A percentile compares a stretch with the other conserved stretches of the same genome.
Conservation (phyloP, 345 rosid species). For the Euclidium syriacum region DNA sequence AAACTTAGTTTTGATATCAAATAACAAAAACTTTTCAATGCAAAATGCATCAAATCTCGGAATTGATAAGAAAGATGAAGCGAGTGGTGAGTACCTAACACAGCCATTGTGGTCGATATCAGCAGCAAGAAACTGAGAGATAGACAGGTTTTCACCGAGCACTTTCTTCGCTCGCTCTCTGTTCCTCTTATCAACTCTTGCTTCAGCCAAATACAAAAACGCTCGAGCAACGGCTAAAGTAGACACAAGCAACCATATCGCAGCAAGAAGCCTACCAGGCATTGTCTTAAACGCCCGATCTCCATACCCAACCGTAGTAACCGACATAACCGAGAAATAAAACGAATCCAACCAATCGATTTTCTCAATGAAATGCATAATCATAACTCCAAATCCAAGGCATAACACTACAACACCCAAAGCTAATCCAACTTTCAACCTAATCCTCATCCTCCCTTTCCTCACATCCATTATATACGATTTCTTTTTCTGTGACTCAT, state of each 20-base stretch:
- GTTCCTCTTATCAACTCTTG: slow-evolving; percentile 83
- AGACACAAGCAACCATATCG: slow-evolving; percentile 85
- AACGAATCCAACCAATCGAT: slow-evolving; percentile 82
- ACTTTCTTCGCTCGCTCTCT: slow-evolving; percentile 76
- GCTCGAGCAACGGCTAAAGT: slow-evolving; percentile 88
- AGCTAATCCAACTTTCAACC: slow-evolving; percentile 92
- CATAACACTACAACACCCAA: slow-evolving; percentile 79
- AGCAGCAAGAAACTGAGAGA: slow-evolving; percentile 79
- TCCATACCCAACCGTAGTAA: slow-evolving; percentile 89
- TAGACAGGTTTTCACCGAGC: slow-evolving; percentile 73
- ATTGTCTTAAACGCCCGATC: slow-evolving; percentile 65
- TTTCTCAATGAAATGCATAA: slow-evolving; percentile 73
- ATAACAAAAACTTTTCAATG: background rate
- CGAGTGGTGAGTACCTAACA: slow-evolving; percentile 47
- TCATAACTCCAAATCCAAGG: slow-evolving; percentile 68
- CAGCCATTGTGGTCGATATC: slow-evolving; percentile 81
- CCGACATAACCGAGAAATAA: slow-evolving; percentile 94
- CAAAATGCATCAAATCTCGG: background rate
- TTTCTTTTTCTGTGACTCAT: slow-evolving; percentile 31
- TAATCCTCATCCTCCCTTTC: slow-evolving; percentile 95
- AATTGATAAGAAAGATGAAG: background rate
- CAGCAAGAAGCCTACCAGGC: slow-evolving; percentile 74
- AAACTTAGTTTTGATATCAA: background rate
- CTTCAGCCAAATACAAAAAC: slow-evolving; percentile 74
- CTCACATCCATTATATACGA: slow-evolving; percentile 70